phyloP scores from a whole-genome alignment of 805 yeast genomes.

The Candida bentonensis region DNA sequence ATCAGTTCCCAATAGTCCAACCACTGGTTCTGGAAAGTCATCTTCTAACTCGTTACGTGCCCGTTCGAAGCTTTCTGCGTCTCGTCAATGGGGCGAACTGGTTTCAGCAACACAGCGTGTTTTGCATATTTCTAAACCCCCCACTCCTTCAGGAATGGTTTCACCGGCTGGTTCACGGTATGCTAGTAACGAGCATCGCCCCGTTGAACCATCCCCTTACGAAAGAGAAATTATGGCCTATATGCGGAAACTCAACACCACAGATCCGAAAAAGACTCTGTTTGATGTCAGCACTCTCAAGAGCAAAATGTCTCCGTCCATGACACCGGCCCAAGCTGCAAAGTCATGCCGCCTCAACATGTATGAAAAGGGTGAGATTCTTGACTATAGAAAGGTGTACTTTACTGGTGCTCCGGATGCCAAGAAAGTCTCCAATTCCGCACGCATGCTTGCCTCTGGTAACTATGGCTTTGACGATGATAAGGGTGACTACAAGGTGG shows the following conservation, averaged over 20 bases:
- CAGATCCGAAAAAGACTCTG: slow-evolving; percentile 4
- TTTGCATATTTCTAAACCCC: neutral
- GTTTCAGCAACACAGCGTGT: neutral
- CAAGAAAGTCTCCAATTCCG: slow-evolving; percentile 12
- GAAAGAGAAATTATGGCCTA: slow-evolving; percentile 6
- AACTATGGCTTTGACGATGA: slow-evolving; percentile 66
- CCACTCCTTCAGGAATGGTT: neutral
- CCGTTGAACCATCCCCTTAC: neutral
- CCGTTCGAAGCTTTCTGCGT: neutral
- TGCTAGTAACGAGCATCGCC: neutral
- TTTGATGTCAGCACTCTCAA: slow-evolving; percentile 3
- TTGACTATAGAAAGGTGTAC: slow-evolving; percentile 34
- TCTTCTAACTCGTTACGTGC: neutral
- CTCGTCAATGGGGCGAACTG: slow-evolving; percentile 1
- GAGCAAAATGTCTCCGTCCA: slow-evolving; percentile 6
- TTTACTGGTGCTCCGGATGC: slow-evolving; percentile 31
- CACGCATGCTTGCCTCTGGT: slow-evolving; percentile 13
- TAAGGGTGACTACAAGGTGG: slow-evolving; percentile 44
- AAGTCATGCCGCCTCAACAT: slow-evolving; percentile 24
- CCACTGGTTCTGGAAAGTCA: neutral
- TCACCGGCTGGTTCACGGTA: neutral
- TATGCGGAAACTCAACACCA: slow-evolving; percentile 8
- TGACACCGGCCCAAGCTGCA: slow-evolving; percentile 13
- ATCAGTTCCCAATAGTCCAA: neutral
- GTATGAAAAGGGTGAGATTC: slow-evolving; percentile 49